Evolutionary conservation across 2,329 filamentous ascomycete species (phyloP).

Genomic region (Exophiala sp.): DNA sequence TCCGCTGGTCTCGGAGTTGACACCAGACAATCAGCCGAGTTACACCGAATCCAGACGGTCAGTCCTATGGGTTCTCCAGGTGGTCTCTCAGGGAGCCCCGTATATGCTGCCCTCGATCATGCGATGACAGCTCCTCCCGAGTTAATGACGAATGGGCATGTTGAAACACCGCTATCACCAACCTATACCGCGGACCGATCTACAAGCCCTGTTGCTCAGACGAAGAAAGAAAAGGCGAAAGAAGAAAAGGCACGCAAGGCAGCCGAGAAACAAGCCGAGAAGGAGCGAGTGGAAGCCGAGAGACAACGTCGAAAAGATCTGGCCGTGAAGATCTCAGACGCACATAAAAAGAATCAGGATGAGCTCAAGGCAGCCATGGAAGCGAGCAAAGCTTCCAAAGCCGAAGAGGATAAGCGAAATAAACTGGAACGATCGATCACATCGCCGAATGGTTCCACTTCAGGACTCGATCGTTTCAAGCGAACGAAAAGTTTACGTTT

Average conservation of each 20-base stretch:
- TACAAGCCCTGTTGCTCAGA: constrained; percentile 42
- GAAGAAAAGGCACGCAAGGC: constrained; percentile 58
- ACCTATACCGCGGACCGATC: constrained; percentile 26
- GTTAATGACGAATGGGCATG: constrained; percentile 30
- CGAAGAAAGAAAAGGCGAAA: constrained; percentile 63
- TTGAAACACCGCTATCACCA: constrained; percentile 19
- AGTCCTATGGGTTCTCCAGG: constrained; percentile 31
- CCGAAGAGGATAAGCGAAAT: constrained; percentile 47
- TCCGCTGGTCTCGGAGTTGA: constrained; percentile 31
- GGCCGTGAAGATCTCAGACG: constrained; percentile 55
- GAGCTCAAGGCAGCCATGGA: constrained; percentile 63
- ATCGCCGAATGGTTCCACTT: constrained; percentile 14
- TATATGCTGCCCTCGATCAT: constrained; percentile 61
- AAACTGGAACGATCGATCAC: constrained; percentile 24
- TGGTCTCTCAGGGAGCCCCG: constrained; percentile 37
- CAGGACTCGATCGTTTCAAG: constrained; percentile 62
- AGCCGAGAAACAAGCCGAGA: constrained; percentile 52
- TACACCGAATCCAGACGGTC: constrained; percentile 41
- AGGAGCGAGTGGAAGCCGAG: constrained; percentile 58
- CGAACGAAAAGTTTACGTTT: constrained; percentile 49
- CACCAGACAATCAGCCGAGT: constrained; percentile 35
- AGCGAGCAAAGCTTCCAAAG: constrained; percentile 61
- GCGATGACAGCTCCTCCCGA: constrained; percentile 59
- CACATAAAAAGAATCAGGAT: constrained; percentile 58
- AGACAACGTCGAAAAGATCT: constrained; percentile 52